Percentiles rank a stretch among this genome's conserved stretches.
phyloP scores from a whole-genome alignment of 495 filamentous ascomycete genomes.

The Mycothermus thermophilus region DNA sequence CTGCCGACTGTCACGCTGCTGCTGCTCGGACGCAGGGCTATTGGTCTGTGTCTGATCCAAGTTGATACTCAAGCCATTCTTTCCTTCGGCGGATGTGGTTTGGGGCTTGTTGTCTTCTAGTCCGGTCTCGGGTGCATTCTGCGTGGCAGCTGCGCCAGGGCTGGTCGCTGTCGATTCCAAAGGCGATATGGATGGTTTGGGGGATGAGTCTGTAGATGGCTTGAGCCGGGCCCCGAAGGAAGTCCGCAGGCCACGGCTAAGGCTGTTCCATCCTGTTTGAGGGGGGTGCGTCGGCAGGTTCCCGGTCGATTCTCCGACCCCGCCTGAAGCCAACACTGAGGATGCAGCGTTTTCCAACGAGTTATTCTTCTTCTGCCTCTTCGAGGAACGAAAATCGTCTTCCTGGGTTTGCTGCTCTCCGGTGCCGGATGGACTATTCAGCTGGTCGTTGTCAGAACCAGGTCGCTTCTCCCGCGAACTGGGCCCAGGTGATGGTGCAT shows the following conservation, averaged over 20 bases:
- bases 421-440: neutral
- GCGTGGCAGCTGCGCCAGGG: too few relatives aligned
- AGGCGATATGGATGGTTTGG: constrained; percentile 1
- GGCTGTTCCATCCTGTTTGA: constrained; percentile 34
- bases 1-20: neutral
- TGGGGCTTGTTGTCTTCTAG: too few relatives aligned
- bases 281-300: too few relatives aligned
- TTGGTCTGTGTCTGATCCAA: neutral
- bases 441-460: neutral
- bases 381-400: neutral
- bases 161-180: too few relatives aligned
- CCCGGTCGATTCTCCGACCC: too few relatives aligned
- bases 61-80: neutral
- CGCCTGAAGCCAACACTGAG: too few relatives aligned
- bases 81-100: too few relatives aligned
- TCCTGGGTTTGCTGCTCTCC: neutral
- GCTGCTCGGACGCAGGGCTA: neutral
- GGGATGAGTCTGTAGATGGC: neutral
- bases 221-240: constrained; percentile 13
- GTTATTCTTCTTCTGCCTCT: neutral
- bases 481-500: neutral
- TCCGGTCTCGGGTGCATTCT: too few relatives aligned
- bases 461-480: constrained; percentile 1
- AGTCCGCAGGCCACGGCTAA: constrained; percentile 18
- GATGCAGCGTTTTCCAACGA: constrained; percentile 20